Evolutionary conservation across 2,329 filamentous ascomycete genomes (phyloP).

Genomic region (Clonostachys rosea): DNA sequence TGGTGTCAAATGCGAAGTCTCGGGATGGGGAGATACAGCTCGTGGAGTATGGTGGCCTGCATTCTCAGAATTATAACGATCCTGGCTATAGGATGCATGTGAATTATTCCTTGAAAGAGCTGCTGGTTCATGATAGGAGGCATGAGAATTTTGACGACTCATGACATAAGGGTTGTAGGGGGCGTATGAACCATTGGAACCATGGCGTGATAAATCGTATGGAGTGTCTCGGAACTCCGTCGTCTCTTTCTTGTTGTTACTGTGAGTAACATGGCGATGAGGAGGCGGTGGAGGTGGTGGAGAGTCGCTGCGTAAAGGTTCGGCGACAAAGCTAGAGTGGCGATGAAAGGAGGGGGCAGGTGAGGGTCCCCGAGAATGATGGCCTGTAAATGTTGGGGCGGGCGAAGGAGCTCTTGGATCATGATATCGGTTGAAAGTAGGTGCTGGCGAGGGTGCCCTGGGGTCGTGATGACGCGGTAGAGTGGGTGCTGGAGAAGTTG

Average conservation of each 20-base stretch:
- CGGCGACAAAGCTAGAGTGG: conserved; percentile 12
- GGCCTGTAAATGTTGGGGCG: conserved; percentile 7
- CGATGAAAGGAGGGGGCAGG: conserved; percentile 25
- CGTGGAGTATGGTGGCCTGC: conserved; percentile 24
- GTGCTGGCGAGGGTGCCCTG: conserved; percentile 27
- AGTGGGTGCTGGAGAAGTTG: conserved; percentile 28
- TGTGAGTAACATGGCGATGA: conserved; percentile 60
- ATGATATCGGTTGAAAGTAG: conserved; percentile 10
- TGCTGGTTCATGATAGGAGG: conserved; percentile 19
- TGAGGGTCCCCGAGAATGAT: conserved; percentile 18
- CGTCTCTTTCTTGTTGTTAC: conserved; percentile 1
- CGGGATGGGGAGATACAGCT: conserved; percentile 64
- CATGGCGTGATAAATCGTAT: conserved; percentile 14
- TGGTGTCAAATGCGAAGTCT: conserved; percentile 66
- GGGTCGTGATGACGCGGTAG: conserved; percentile 8
- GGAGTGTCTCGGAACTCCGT: conserved; percentile 3
- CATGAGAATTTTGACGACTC: conserved; percentile 26
- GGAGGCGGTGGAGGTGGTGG: conserved; percentile 81
- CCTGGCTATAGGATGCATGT: conserved; percentile 23
- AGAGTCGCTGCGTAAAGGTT: conserved; percentile 39
- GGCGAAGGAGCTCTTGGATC: conserved; percentile 7
- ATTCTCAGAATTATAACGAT: conserved; percentile 14
- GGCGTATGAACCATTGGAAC: conserved; percentile 29
- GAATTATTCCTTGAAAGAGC: conserved; percentile 30
- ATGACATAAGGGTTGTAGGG: conserved; percentile 17